Evolutionary conservation across 192 early-diverging fungal genomes (phyloP).

Genomic region (Backusella circina): DNA sequence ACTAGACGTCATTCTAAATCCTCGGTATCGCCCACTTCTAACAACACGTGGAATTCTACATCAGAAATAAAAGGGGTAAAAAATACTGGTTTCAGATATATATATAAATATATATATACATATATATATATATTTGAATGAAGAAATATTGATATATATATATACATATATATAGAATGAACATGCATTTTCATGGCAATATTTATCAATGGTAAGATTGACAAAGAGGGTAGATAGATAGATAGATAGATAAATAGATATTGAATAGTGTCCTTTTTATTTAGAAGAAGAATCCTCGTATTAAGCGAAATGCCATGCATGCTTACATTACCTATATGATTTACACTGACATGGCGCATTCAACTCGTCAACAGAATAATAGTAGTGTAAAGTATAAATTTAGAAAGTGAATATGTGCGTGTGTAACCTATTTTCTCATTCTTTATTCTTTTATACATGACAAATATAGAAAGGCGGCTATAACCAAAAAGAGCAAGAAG

Average conservation of each 20-base stretch:
- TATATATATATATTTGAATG: no score
- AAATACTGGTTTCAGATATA: background rate
- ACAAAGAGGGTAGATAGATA: background rate
- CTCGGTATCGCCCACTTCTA: background rate
- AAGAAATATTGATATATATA: no score
- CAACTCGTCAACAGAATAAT: background rate
- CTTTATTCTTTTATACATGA: no score
- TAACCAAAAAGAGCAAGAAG: background rate
- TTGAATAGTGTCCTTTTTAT: background rate
- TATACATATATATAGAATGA: conserved; percentile 5
- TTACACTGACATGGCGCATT: conserved; percentile 34
- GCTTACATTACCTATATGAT: conserved; percentile 50
- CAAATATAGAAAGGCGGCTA: background rate
- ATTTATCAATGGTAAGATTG: conserved; percentile 18
- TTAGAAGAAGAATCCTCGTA: conserved; percentile 42
- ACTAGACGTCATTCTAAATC: conserved; percentile 3
- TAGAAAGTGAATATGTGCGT: background rate
- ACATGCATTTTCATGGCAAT: conserved; percentile 21
- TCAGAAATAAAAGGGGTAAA: conserved; percentile 5
- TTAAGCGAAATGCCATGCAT: conserved; percentile 48
- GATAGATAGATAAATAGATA: background rate
- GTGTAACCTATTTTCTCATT: background rate
- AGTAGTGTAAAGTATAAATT: background rate
- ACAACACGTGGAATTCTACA: background rate
- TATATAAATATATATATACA: background rate